These are phyloP conservation scores for Clohesyomyces aquaticus DNA, from an alignment of 495 filamentous ascomycete genomes.

Conservation along the genomic window DNA sequence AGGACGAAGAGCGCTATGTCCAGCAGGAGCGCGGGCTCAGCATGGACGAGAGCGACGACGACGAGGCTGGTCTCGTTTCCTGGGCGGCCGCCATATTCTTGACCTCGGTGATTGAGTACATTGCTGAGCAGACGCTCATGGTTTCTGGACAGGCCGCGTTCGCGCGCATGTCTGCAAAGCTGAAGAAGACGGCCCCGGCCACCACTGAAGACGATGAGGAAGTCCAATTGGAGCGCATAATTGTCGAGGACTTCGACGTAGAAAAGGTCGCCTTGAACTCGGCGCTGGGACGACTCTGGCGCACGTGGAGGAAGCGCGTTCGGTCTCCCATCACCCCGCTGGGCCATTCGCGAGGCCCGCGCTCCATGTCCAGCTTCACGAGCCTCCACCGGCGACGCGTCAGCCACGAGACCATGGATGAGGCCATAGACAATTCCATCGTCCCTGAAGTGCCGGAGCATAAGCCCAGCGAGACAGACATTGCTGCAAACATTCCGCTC, in stretches of 20 bases:
- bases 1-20: conserved; percentile 88
- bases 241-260: conserved; percentile 89
- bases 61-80: conserved; percentile 68
- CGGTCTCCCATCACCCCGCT: conserved; percentile 49
- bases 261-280: conserved; percentile 89
- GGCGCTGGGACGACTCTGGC: conserved; percentile 87
- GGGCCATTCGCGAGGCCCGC: conserved; percentile 28
- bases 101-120: conserved; percentile 89
- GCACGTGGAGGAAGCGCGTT: conserved; percentile 89
- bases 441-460: conserved; percentile 41
- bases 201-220: conserved; percentile 43
- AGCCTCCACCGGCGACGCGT: conserved; percentile 28
- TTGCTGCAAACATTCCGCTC: conserved; percentile 61
- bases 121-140: conserved; percentile 87
- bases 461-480: conserved; percentile 46
- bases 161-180: conserved; percentile 62
- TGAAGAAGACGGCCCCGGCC: conserved; percentile 47
- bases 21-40: conserved; percentile 69
- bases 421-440: conserved; percentile 2
- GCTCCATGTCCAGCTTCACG: conserved; percentile 28
- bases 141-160: conserved; percentile 89
- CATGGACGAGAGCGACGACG: conserved; percentile 51
- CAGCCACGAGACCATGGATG: conserved; percentile 33
- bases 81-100: conserved; percentile 94
- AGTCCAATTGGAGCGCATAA: conserved; percentile 59